Conservation (phyloP, 805 yeast species). For the Schwanniomyces polymorphus region DNA sequence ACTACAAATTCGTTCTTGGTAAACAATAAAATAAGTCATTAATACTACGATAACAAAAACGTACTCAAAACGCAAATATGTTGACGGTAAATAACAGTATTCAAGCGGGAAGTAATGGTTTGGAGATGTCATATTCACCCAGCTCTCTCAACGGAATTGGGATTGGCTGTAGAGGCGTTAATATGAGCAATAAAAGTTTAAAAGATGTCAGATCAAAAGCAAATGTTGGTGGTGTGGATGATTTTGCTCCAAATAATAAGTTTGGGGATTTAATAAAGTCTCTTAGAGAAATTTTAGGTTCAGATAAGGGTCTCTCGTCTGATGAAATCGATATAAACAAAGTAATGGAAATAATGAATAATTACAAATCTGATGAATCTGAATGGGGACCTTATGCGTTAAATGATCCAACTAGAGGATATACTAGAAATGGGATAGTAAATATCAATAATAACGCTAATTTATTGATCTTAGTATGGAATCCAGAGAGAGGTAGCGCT, state of each 20-base stretch:
- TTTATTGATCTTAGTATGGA: constrained; percentile 67
- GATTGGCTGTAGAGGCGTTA: not conserved
- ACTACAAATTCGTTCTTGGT: too few relatives aligned
- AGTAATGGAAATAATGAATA: constrained; percentile 46
- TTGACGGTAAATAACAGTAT: not conserved
- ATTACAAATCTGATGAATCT: constrained; percentile 44
- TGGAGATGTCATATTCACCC: not conserved
- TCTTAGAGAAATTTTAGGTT: constrained; percentile 25
- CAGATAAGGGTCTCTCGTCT: constrained; percentile 34
- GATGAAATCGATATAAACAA: constrained; percentile 54
- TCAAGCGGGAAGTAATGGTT: not conserved
- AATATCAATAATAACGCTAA: constrained; percentile 73
- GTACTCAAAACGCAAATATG: not conserved
- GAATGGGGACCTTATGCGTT: constrained; percentile 65
- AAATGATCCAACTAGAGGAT: constrained; percentile 49
- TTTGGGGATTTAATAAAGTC: constrained; percentile 26
- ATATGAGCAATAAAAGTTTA: not conserved
- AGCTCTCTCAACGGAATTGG: not conserved
- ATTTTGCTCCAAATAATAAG: constrained; percentile 10
- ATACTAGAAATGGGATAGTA: constrained; percentile 70
- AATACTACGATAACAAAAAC: not conserved
- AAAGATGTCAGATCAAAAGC: not conserved
- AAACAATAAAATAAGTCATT: too few relatives aligned
- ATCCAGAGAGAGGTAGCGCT: constrained; percentile 60
- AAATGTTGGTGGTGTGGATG: not conserved